A percentile compares a stretch with the other conserved stretches of the same genome.
These are phyloP conservation scores for Colletotrichum sp. DNA, from an alignment of 2,329 filamentous ascomycete genomes.

Conservation along the genomic window DNA sequence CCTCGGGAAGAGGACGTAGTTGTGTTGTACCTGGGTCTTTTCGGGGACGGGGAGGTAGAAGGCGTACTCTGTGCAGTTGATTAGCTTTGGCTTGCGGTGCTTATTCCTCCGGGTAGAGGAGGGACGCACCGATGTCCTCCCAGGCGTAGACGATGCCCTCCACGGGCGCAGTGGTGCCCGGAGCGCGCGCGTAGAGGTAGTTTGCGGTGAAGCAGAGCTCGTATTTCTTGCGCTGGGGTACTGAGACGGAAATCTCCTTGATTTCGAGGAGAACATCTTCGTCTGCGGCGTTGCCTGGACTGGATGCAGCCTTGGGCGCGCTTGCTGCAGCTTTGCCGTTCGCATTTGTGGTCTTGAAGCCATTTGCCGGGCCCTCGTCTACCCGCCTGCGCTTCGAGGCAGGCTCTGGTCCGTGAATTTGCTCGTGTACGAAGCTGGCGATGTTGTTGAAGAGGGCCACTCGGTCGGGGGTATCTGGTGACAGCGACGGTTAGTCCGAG, in stretches of 20 bases:
- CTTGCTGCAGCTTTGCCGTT: slow-evolving; percentile 23
- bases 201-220: slow-evolving; percentile 66
- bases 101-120: fast-evolving
- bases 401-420: slow-evolving; percentile 47
- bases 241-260: slow-evolving; percentile 70
- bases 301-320: slow-evolving; percentile 22
- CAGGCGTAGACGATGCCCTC: slow-evolving; percentile 63
- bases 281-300: slow-evolving; percentile 42
- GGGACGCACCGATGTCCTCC: slow-evolving; percentile 62
- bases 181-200: slow-evolving; percentile 61
- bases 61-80: slow-evolving; percentile 52
- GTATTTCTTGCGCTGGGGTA: slow-evolving; percentile 73
- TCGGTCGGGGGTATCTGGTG: slow-evolving; percentile 53
- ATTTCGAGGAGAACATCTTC: slow-evolving; percentile 63
- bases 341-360: slow-evolving; percentile 26
- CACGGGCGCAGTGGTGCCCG: slow-evolving; percentile 56
- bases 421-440: slow-evolving; percentile 52
- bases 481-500: background rate
- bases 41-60: slow-evolving; percentile 71
- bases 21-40: slow-evolving; percentile 69
- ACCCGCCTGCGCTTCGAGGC: slow-evolving; percentile 59
- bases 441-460: slow-evolving; percentile 63
- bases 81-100: background rate
- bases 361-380: slow-evolving; percentile 41
- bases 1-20: slow-evolving; percentile 67